Base-by-base conservation (phyloP, 805 yeast genomes). In the Spathaspora boniae region DNA sequence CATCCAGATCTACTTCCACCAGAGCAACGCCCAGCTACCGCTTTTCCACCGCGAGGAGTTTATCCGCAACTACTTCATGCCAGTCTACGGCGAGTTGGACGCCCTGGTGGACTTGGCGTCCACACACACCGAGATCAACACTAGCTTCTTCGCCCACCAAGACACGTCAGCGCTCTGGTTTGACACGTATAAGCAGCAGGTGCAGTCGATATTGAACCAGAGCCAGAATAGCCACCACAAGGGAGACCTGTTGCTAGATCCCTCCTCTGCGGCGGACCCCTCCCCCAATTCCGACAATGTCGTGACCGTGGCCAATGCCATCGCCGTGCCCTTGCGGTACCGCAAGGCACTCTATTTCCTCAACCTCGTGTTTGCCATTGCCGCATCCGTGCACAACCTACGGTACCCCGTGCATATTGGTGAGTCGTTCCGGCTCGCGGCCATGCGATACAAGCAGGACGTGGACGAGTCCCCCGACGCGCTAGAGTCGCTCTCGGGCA, bases 21-120 rank as follows among this genome's bases (percentile, higher is more conserved):
- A 83, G 48, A 76, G 89, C 11, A 88, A 89, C 53, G 68, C 94
- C 2, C 96, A 87, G 54, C 56, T 86, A 18, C 96, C 97, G 0
- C 70, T 89, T 4, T 59, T 88, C 31, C 96, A 89, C 54, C 70
- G 96, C 20, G 95, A 86, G 48, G 76, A 73, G 45, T 88, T 87
- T 49, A 56, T 89, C 28, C 63, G 64, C 31, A 63, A 67, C 18
- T 79, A 78, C 50, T 88, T 84, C 53, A 75, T 77, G 46, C 96
- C 96, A 0, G 69, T 88, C 1, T 88, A 88, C 54, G 96, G 97
- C 0, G 58, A 69, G 4, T 62, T 84, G 40, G 72, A 80, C 11
- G 47, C 65, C 0, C 62, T 62, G 20, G 60, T 76, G 1, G 63
- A 80, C 5, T 62, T 86, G 29, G 89, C 86, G 0, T 34, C 33